Percentiles rank a stretch among this genome's conserved stretches.
These are phyloP conservation scores for Colletotrichum graminicola DNA, from an alignment of 2,329 filamentous ascomycete species.

Conservation along the genomic window DNA sequence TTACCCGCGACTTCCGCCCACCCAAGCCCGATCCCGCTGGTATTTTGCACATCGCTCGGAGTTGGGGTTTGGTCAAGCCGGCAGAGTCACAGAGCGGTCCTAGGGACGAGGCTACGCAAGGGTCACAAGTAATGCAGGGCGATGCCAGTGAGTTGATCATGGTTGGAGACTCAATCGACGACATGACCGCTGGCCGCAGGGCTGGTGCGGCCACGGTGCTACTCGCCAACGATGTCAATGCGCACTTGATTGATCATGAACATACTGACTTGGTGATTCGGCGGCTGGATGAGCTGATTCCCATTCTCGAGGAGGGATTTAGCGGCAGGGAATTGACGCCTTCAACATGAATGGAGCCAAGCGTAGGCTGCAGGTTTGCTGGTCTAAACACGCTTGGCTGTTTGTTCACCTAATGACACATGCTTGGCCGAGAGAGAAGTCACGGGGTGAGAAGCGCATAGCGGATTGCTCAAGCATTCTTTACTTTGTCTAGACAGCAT, in stretches of 20 bases:
- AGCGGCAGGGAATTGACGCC: conserved; percentile 47
- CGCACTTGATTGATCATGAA: conserved; percentile 74
- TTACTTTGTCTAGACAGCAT: conserved; percentile 38
- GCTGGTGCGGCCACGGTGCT: conserved; percentile 94
- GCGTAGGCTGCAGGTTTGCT: neutral
- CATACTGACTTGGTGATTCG: conserved; percentile 82
- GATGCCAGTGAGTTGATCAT: conserved; percentile 68
- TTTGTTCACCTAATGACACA: neutral
- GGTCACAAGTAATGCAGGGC: conserved; percentile 40
- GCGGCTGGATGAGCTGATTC: conserved; percentile 81
- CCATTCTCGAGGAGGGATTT: conserved; percentile 81
- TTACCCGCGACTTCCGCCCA: conserved; percentile 85
- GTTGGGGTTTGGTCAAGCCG: conserved; percentile 71
- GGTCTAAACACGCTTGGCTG: neutral
- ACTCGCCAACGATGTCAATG: conserved; percentile 85
- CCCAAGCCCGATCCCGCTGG: conserved; percentile 92
- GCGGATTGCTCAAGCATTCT: conserved; percentile 31
- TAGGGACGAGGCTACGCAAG: conserved; percentile 9
- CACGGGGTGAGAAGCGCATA: neutral
- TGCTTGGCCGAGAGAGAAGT: neutral
- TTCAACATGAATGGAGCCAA: neutral
- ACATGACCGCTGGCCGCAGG: conserved; percentile 86
- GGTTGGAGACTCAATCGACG: conserved; percentile 87
- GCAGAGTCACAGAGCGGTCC: conserved; percentile 13
- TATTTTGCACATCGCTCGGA: conserved; percentile 84